Evolutionary conservation across 192 early-diverging fungal species (phyloP), one percentile per base, ranked within the genome.

Genomic region (Gaertneriomyces semiglobifer): DNA sequence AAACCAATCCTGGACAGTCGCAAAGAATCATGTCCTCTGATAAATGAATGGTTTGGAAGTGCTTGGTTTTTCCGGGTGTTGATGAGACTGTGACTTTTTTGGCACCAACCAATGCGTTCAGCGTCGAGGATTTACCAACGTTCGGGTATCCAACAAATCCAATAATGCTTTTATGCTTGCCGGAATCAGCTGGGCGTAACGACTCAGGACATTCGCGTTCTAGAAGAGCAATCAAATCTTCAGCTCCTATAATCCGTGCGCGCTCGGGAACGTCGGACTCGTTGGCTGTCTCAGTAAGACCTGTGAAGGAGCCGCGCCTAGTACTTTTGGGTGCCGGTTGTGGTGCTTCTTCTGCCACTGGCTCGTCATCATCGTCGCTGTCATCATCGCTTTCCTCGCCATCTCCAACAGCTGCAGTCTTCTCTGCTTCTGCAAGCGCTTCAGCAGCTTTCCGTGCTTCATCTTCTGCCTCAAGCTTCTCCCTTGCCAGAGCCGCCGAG

Each of bases 71-170:
- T 66, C 97, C 97, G 18, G 97, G 97, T 18, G 95, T 99, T 39
- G 97, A 84, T 9, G 91, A 90, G 14, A 99, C 95, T 6, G 96
- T 92, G 38, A 99, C 97, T 51, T 86, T 81, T 69, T 96, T 96
- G 42, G 93, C 84, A 10, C 96, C 96, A 55, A 95, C 86, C 40
- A 99, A 80, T 11, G 96, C 93, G 81, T 99, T 99, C 74, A 99
- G 91, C 20, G 96, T 99, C 53, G 92, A 95, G 33, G 92, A 95
- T 79, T 99, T 99, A 76, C 97, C 97, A 53, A 99, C 97, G 81
- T 99, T 99, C 56, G 97, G 97, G 76, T 99, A 99, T 41, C 97
- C 97, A 53, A 98, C 93, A 58, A 99, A 82, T 67, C 97, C 97
- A 72, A 99, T 95, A 43, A 86, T 90, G 58, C 89, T 77, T 73